phyloP scores from a whole-genome alignment of 2,329 filamentous ascomycete genomes.

The Fusarium nematophilum region DNA sequence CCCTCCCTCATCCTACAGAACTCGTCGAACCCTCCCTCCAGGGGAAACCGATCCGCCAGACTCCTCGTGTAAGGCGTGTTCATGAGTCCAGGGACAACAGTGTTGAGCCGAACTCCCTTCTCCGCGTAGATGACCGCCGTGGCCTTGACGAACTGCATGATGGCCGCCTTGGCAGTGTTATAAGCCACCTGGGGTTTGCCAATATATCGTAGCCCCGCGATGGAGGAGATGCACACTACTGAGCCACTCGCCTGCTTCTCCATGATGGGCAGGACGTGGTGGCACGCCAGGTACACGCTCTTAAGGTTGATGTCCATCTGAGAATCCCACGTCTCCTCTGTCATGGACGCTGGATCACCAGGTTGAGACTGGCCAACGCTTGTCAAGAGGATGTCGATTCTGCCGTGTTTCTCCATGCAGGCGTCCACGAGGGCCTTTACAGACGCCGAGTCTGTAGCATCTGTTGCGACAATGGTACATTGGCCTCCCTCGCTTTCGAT shows the following conservation, averaged over 20 bases:
- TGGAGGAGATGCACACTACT: constrained; percentile 61
- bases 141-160: constrained; percentile 62
- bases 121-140: constrained; percentile 63
- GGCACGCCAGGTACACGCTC: constrained; percentile 64
- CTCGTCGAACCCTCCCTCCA: constrained; percentile 57
- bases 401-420: constrained; percentile 63
- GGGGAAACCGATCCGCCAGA: constrained; percentile 58
- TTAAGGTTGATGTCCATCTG: constrained; percentile 68
- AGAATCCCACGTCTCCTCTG: constrained; percentile 61
- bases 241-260: constrained; percentile 58
- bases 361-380: constrained; percentile 69
- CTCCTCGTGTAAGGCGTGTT: constrained; percentile 62
- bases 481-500: constrained; percentile 49
- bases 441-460: constrained; percentile 64
- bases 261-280: constrained; percentile 66
- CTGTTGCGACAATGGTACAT: constrained; percentile 55
- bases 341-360: constrained; percentile 60
- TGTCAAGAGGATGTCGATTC: constrained; percentile 70
- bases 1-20: constrained; percentile 63
- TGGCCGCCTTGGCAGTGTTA: constrained; percentile 61
- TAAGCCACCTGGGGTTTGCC: constrained; percentile 64
- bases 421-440: constrained; percentile 65
- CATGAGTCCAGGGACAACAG: constrained; percentile 67
- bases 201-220: constrained; percentile 64
- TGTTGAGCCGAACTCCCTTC: constrained; percentile 62